phyloP scores from a whole-genome alignment of 2,329 filamentous ascomycete species.

The Zymoseptoria pseudotritici region DNA sequence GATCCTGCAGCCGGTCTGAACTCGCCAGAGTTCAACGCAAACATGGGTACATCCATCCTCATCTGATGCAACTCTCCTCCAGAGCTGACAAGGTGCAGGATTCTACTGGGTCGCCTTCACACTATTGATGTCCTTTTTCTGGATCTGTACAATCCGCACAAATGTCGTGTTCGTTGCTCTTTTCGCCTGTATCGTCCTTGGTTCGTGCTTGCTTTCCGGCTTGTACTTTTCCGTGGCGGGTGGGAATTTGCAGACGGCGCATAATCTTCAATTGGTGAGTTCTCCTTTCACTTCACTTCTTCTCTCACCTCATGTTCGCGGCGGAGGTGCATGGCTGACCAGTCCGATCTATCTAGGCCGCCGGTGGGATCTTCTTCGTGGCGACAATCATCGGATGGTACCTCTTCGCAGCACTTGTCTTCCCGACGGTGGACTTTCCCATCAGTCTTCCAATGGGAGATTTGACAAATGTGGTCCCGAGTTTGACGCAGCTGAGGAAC shows the following conservation, averaged over 20 bases:
- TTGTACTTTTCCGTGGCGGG: conserved; percentile 12
- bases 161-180: conserved; percentile 15
- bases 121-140: conserved; percentile 15
- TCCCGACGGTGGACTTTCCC: conserved; percentile 18
- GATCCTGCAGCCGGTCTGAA: conserved; percentile 7
- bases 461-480: conserved; percentile 11
- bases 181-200: conserved; percentile 11
- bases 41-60: conserved; percentile 5
- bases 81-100: conserved; percentile 4
- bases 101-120: conserved; percentile 16
- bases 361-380: conserved; percentile 12
- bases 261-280: conserved; percentile 15
- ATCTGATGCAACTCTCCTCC: not conserved
- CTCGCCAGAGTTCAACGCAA: conserved; percentile 7
- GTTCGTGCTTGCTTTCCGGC: conserved; percentile 7
- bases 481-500: conserved; percentile 1
- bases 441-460: conserved; percentile 14
- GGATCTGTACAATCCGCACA: conserved; percentile 14
- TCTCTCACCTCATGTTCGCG: not conserved
- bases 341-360: conserved; percentile 5
- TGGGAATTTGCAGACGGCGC: conserved; percentile 11
- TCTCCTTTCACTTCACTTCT: not conserved
- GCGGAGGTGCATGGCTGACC: not conserved
- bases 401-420: conserved; percentile 12
- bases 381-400: conserved; percentile 15